Conservation (phyloP, 2,329 filamentous ascomycete genomes). For the Aspergillus neoniger region DNA sequence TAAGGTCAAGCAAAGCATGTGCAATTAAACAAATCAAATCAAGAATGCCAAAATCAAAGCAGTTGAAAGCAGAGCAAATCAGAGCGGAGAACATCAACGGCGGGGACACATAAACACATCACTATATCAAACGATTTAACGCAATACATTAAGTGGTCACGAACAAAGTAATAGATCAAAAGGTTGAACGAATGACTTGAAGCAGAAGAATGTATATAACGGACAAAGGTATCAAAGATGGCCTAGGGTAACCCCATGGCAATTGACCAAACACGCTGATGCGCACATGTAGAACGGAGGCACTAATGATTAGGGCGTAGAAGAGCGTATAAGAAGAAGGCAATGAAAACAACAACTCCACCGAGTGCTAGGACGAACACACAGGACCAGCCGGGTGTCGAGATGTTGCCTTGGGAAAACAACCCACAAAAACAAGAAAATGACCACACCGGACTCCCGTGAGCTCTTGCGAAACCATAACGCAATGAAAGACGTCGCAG, state of each 20-base stretch:
- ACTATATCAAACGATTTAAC: slow-evolving; percentile 33
- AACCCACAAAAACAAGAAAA: slow-evolving; percentile 41
- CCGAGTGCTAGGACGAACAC: slow-evolving; percentile 45
- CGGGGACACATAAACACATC: slow-evolving; percentile 30
- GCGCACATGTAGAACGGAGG: slow-evolving; percentile 34
- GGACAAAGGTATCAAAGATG: slow-evolving; percentile 38
- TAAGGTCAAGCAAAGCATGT: slow-evolving; percentile 23
- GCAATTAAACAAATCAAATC: slow-evolving; percentile 24
- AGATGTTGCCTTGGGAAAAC: slow-evolving; percentile 39
- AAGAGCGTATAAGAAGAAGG: slow-evolving; percentile 8
- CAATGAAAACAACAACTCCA: slow-evolving; percentile 36
- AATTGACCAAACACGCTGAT: slow-evolving; percentile 34
- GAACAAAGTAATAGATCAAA: slow-evolving; percentile 18
- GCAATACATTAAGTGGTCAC: slow-evolving; percentile 15
- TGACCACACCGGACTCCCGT: slow-evolving; percentile 49
- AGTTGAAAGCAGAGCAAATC: slow-evolving; percentile 5
- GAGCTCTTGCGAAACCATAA: slow-evolving; percentile 39
- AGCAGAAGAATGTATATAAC: slow-evolving; percentile 25
- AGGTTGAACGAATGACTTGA: slow-evolving; percentile 20
- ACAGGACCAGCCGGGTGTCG: slow-evolving; percentile 51
- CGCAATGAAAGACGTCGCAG: slow-evolving; percentile 35
- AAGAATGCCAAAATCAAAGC: slow-evolving; percentile 10
- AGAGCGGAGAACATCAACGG: slow-evolving; percentile 24
- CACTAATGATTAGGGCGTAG: slow-evolving; percentile 29
- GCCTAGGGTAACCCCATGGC: slow-evolving; percentile 11